Evolutionary conservation across 352 stramenopile species (phyloP), one percentile per base, ranked within the genome.

Genomic region (Phytophthora palmivora): DNA sequence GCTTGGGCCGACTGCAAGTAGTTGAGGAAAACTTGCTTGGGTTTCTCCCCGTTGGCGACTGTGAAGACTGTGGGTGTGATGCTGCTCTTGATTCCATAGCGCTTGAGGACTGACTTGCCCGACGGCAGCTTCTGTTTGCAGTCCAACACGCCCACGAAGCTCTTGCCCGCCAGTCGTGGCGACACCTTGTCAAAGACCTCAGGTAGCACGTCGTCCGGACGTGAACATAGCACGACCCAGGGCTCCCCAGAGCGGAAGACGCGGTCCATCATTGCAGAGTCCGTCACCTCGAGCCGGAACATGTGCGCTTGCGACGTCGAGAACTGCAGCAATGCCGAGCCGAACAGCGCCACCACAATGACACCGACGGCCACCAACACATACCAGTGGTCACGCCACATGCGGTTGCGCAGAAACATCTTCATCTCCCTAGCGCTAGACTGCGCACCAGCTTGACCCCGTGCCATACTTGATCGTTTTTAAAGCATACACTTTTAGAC

Each of bases 191-290:
- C 76, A 47, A 92, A 94, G 2, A 88, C 78, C 16, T 90, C 82
- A 1, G 87, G 84, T 21, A 95, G 60, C 8, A 88, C 70, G 26
- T 90, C 81, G 37, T 95, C 79, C 3, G 81, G 76, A 12, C 79
- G 76, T 11, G 74, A 69, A 60, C 87, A 95, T 9, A 95, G 70
- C 63, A 95, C 84, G 21, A 91, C 68, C 84, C 87, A 95, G 7
- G 87, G 85, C 61, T 95, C 87, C 2, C 85, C 85, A 0, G 84
- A 94, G 61, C 70, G 78, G 57, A 95, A 92, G 15, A 95, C 87
- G 39, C 83, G 84, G 39, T 76, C 58, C 55, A 92, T 73, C 34
- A 91, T 65, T 42, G 22, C 51, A 26, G 63, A 39, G 56, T 95
- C 65, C 28, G 73, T 72, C 36, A 88, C 73, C 18, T 93, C 77